phyloP scores from a whole-genome alignment of 2,329 filamentous ascomycete genomes.

The Helminthosporium solani region DNA sequence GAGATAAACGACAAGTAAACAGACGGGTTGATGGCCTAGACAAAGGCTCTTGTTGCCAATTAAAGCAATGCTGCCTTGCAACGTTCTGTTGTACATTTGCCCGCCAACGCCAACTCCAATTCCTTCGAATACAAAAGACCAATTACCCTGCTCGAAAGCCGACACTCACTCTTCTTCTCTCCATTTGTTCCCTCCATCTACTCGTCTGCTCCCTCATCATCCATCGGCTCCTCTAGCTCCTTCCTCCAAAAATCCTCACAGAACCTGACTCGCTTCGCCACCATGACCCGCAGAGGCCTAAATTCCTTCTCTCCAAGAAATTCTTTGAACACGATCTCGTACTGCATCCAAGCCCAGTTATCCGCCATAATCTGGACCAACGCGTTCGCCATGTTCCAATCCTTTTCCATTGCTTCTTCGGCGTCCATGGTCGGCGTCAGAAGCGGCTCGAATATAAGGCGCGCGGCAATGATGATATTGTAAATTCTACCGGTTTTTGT shows the following conservation, averaged over 20 bases:
- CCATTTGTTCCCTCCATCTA: no score
- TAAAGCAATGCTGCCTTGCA: no score
- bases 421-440: background rate
- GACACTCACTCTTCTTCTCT: no score
- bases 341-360: conserved; percentile 9
- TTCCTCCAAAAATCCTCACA: background rate
- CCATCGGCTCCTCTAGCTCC: background rate
- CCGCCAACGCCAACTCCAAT: no score
- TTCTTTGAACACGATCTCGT: conserved; percentile 12
- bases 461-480: conserved; percentile 1
- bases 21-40: no score
- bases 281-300: background rate
- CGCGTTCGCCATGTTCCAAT: conserved; percentile 1
- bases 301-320: background rate
- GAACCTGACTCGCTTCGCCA: background rate
- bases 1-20: no score
- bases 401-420: background rate
- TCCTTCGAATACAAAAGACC: no score
- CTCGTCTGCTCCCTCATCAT: no score
- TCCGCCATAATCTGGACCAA: conserved; percentile 2
- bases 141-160: no score
- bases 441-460: background rate
- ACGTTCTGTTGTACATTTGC: no score
- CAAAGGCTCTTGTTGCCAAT: no score
- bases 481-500: background rate